phyloP scores from a whole-genome alignment of 495 filamentous ascomycete genomes.

The Talaromyces ruber region DNA sequence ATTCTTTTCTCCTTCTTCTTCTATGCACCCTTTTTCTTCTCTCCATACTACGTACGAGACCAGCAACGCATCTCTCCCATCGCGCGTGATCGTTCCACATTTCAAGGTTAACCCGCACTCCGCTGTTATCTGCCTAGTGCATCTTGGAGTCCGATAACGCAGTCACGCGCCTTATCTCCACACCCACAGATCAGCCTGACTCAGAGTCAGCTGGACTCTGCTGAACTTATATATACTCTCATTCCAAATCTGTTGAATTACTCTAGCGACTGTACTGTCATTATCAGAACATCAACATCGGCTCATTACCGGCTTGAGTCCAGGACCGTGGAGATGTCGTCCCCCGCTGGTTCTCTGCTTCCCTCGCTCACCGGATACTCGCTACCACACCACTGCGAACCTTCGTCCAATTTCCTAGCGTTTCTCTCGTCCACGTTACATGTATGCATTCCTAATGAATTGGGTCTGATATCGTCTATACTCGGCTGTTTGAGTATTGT shows the following conservation, averaged over 20 bases:
- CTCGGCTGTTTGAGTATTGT: slow-evolving; percentile 57
- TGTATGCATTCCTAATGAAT: slow-evolving; percentile 58
- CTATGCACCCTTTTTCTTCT: neutral
- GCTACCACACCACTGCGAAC: slow-evolving; percentile 56
- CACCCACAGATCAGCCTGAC: neutral
- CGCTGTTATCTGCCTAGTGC: neutral
- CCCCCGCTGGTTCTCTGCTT: neutral
- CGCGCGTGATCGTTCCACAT: neutral
- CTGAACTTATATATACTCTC: neutral
- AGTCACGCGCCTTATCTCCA: neutral
- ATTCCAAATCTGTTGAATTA: neutral
- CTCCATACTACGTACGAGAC: neutral
- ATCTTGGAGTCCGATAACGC: neutral
- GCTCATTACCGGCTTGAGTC: neutral
- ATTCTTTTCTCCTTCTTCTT: neutral
- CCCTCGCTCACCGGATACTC: slow-evolving; percentile 8
- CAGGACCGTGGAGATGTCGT: neutral
- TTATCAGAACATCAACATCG: neutral
- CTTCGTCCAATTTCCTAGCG: slow-evolving; percentile 49
- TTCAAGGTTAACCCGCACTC: neutral
- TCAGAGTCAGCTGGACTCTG: neutral
- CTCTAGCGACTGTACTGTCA: neutral
- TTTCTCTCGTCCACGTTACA: slow-evolving; percentile 52
- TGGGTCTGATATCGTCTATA: slow-evolving; percentile 57
- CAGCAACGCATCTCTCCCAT: neutral